Conservation (phyloP, 768 basidiomycete genomes). For the Lentinula detonsa region DNA sequence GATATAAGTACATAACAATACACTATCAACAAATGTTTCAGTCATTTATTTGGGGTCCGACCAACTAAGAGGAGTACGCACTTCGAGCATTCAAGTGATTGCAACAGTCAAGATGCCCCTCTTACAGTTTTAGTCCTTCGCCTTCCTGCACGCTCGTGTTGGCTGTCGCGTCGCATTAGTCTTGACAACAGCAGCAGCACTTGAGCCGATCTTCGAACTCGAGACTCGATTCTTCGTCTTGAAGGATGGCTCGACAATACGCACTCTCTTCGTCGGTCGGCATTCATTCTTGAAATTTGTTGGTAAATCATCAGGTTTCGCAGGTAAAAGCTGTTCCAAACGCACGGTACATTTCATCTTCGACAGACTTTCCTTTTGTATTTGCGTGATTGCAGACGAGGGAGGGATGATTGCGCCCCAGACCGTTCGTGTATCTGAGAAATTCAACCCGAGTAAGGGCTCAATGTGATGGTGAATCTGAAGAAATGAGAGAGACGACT, state of each 20-base stretch:
- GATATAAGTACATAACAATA: too few relatives aligned
- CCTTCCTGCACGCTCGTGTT: background rate
- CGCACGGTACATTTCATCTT: background rate
- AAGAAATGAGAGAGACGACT: background rate
- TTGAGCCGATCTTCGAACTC: background rate
- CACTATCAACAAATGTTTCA: too few relatives aligned
- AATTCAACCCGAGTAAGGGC: background rate
- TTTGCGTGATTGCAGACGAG: background rate
- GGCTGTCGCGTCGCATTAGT: background rate
- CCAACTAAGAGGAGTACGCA: too few relatives aligned
- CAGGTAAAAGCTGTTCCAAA: background rate
- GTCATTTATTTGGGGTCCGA: too few relatives aligned
- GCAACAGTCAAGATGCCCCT: background rate
- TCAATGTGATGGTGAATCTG: background rate
- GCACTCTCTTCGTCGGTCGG: background rate
- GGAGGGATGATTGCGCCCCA: slow-evolving; percentile 4
- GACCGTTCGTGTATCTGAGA: background rate
- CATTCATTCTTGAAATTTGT: background rate
- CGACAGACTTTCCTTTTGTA: background rate
- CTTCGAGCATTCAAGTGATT: too few relatives aligned
- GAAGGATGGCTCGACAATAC: background rate
- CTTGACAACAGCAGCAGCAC: background rate
- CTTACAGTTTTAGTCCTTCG: background rate
- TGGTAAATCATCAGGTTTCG: background rate
- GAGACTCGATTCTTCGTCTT: background rate